phyloP scores from a whole-genome alignment of 345 rosid species.

The Salix arbutifolia region DNA sequence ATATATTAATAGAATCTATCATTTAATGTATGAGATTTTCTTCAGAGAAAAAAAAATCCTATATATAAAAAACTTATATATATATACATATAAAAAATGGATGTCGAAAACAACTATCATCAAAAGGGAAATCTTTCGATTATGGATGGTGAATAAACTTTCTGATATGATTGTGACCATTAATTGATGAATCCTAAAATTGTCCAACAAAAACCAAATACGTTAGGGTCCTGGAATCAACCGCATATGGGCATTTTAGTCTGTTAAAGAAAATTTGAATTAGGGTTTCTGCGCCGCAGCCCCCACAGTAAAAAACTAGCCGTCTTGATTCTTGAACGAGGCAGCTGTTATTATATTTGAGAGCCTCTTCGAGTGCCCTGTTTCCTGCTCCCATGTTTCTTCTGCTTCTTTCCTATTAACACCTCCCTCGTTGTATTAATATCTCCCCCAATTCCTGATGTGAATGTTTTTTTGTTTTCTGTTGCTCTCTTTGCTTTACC shows the following conservation, averaged over 20 bases:
- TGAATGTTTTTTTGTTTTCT: background rate
- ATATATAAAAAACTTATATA: too few relatives aligned
- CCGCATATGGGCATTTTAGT: background rate
- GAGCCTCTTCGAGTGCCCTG: background rate
- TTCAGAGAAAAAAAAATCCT: too few relatives aligned
- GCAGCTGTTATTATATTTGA: background rate
- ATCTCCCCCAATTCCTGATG: background rate
- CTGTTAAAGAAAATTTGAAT: background rate
- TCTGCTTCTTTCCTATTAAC: background rate
- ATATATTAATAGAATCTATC: background rate
- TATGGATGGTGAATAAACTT: background rate
- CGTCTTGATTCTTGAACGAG: background rate
- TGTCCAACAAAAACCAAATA: background rate
- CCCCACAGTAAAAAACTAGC: background rate
- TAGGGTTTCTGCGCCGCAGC: constrained; percentile 26
- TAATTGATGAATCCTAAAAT: background rate
- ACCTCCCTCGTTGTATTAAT: background rate
- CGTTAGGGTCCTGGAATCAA: background rate
- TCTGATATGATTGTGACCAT: background rate
- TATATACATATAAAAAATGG: too few relatives aligned
- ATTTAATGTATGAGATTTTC: background rate
- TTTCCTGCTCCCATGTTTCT: background rate
- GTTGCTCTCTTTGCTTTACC: background rate
- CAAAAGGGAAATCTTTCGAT: too few relatives aligned
- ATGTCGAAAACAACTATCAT: too few relatives aligned